A percentile compares a stretch with the other conserved stretches of the same genome.
phyloP scores from a whole-genome alignment of 2,329 filamentous ascomycete species.

The Claviceps sp. region DNA sequence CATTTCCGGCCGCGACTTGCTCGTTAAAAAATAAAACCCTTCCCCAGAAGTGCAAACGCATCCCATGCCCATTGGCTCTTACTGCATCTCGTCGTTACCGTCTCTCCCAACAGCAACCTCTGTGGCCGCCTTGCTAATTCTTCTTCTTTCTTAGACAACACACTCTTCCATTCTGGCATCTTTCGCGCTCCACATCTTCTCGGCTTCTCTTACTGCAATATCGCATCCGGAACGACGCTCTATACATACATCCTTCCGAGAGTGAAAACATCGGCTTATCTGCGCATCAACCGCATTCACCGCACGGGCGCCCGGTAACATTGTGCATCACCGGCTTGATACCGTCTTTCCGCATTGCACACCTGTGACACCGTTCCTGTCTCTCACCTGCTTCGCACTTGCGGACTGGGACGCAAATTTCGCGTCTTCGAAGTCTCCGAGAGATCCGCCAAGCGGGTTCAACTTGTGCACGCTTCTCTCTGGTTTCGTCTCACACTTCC shows the following conservation, averaged over 20 bases:
- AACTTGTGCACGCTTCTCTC: background rate
- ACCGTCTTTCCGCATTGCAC: too few relatives aligned
- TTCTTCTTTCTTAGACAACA: background rate
- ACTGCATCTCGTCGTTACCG: conserved; percentile 1
- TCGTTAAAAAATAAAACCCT: background rate
- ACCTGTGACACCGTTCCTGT: background rate
- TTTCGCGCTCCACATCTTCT: background rate
- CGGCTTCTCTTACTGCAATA: background rate
- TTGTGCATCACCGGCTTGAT: too few relatives aligned
- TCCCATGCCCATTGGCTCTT: background rate
- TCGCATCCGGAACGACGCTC: background rate
- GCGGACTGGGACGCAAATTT: background rate
- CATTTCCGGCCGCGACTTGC: conserved; percentile 13
- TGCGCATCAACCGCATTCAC: too few relatives aligned
- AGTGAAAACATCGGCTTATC: background rate
- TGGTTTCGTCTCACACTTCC: background rate
- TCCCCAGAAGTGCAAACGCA: background rate
- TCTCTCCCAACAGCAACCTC: background rate
- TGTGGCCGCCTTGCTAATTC: background rate
- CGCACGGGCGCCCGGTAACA: too few relatives aligned
- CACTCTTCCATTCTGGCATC: background rate
- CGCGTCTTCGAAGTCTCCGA: background rate
- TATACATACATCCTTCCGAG: background rate
- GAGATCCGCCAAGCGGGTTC: background rate
- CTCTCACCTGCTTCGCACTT: background rate